Evolutionary conservation across 2,329 filamentous ascomycete genomes (phyloP).

Genomic region (Alternaria brassicae): DNA sequence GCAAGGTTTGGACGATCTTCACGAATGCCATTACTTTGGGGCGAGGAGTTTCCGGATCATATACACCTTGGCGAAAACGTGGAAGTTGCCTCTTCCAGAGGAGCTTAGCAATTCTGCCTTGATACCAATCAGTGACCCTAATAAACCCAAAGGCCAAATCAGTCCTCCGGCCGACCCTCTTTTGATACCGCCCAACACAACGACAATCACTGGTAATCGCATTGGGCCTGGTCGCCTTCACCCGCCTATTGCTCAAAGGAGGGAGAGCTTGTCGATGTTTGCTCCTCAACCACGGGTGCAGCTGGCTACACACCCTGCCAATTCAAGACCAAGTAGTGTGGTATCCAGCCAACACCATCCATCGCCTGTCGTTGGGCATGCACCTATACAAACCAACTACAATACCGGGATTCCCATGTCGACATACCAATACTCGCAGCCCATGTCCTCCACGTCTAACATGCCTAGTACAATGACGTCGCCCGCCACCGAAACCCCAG

Average conservation of each 20-base stretch:
- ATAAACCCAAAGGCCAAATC: constrained; percentile 17
- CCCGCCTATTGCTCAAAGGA: constrained; percentile 16
- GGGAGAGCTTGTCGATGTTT: constrained; percentile 45
- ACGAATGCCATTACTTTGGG: constrained; percentile 54
- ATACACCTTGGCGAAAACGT: constrained; percentile 51
- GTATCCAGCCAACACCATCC: constrained; percentile 24
- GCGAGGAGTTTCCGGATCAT: constrained; percentile 54
- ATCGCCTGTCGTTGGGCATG: constrained; percentile 21
- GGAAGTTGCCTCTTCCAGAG: constrained; percentile 54
- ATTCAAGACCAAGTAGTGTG: constrained; percentile 23
- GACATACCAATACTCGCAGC: constrained; percentile 27
- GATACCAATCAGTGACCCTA: constrained; percentile 27
- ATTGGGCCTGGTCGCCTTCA: constrained; percentile 11
- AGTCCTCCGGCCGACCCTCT: constrained; percentile 34
- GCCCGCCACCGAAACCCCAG: constrained; percentile 21
- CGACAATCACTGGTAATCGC: constrained; percentile 16
- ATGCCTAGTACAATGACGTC: constrained; percentile 22
- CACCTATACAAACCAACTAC: constrained; percentile 20
- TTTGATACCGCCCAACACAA: constrained; percentile 23
- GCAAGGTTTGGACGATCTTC: constrained; percentile 53
- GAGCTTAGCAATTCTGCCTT: constrained; percentile 38
- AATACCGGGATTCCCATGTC: constrained; percentile 18
- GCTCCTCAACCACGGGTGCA: constrained; percentile 23
- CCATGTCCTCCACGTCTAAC: constrained; percentile 21
- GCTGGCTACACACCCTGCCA: constrained; percentile 24